Evolutionary conservation across 2,329 filamentous ascomycete species (phyloP).

Genomic region (Periglandula ipomoeae): DNA sequence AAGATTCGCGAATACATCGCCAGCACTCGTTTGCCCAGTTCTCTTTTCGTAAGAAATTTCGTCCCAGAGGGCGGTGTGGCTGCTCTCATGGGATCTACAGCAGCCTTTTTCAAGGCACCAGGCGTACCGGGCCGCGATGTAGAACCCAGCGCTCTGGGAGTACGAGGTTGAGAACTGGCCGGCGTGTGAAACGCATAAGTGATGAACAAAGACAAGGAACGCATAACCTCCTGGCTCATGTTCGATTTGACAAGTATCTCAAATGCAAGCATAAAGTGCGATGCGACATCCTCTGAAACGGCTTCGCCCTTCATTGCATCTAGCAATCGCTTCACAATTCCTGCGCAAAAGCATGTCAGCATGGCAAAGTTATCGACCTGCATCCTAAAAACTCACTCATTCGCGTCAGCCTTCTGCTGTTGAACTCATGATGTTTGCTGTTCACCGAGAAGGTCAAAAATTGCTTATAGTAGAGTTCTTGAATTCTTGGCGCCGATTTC

Average conservation of each 20-base stretch:
- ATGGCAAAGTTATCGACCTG: background rate
- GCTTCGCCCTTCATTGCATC: conserved; percentile 84
- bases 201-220: conserved; percentile 82
- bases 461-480: conserved; percentile 87
- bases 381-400: conserved; percentile 60
- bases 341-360: conserved; percentile 33
- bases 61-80: conserved; percentile 20
- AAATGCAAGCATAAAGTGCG: conserved; percentile 70
- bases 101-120: conserved; percentile 26
- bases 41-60: conserved; percentile 49
- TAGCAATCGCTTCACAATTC: conserved; percentile 80
- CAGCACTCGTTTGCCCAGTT: conserved; percentile 66
- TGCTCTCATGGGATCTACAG: conserved; percentile 24
- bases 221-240: conserved; percentile 74
- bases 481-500: conserved; percentile 63
- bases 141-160: conserved; percentile 35
- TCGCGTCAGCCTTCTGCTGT: conserved; percentile 72
- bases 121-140: conserved; percentile 32
- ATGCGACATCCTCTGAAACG: conserved; percentile 62
- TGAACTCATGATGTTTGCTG: conserved; percentile 89
- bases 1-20: conserved; percentile 70
- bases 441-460: conserved; percentile 81
- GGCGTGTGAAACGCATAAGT: conserved; percentile 76
- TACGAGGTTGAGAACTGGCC: conserved; percentile 38
- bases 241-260: conserved; percentile 71